A percentile compares a stretch with the other conserved stretches of the same genome.
Conservation (phyloP, 768 basidiomycete genomes). For the Suillus spraguei region DNA sequence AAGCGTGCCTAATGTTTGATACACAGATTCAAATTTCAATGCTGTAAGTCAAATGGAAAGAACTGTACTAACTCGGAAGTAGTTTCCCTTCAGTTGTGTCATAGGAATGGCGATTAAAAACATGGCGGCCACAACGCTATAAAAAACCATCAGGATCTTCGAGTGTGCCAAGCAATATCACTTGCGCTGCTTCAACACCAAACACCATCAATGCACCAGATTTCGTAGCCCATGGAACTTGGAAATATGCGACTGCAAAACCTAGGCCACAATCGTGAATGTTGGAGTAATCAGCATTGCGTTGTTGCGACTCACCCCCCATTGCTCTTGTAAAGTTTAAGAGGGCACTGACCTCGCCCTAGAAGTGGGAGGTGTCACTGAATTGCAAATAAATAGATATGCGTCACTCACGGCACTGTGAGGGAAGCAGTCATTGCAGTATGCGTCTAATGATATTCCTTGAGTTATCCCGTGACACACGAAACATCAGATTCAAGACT, state of each 20-base stretch:
- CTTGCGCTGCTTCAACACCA: conserved; percentile 42
- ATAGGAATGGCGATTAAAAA: conserved; percentile 40
- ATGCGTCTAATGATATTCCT: conserved; percentile 31
- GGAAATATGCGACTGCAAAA: conserved; percentile 43
- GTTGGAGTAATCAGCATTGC: not conserved
- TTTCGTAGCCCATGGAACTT: conserved; percentile 41
- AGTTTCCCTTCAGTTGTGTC: conserved; percentile 36
- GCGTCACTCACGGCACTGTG: conserved; percentile 23
- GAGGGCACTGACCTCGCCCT: conserved; percentile 41
- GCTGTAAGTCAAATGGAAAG: not conserved
- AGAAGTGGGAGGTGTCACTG: not conserved
- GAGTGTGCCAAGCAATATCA: not conserved
- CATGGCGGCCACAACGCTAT: conserved; percentile 34
- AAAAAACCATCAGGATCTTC: not conserved
- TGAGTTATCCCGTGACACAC: not conserved
- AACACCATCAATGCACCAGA: conserved; percentile 37
- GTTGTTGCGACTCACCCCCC: conserved; percentile 25
- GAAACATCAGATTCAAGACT: conserved; percentile 12
- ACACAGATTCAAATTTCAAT: not conserved
- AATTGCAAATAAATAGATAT: not conserved
- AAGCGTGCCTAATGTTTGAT: conserved; percentile 22
- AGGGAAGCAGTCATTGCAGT: conserved; percentile 42
- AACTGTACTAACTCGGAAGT: conserved; percentile 33
- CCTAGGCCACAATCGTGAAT: conserved; percentile 18
- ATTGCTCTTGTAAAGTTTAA: conserved; percentile 43